Evolutionary conservation across 805 yeast species (phyloP).

Genomic region (Lipomyces starkeyi): DNA sequence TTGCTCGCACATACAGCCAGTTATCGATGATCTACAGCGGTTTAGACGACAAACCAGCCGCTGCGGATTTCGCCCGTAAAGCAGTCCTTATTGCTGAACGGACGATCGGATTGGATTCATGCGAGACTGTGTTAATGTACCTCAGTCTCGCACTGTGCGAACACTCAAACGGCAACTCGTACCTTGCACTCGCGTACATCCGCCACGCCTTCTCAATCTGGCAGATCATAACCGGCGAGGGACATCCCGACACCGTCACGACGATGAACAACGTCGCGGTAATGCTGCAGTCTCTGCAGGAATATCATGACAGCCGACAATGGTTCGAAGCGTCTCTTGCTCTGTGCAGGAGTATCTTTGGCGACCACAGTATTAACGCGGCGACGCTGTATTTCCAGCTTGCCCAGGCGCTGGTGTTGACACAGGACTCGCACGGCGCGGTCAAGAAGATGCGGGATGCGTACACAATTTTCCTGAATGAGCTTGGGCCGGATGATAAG

Average conservation of each 20-base stretch:
- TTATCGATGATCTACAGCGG: conserved; percentile 73
- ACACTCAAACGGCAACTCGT: conserved; percentile 60
- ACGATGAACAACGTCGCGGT: conserved; percentile 66
- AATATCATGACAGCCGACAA: conserved; percentile 55
- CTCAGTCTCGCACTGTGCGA: conserved; percentile 79
- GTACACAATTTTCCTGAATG: conserved; percentile 58
- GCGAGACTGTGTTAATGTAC: conserved; percentile 72
- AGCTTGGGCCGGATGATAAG: conserved; percentile 70
- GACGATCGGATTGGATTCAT: conserved; percentile 77
- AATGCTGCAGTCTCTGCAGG: conserved; percentile 60
- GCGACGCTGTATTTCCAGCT: conserved; percentile 72
- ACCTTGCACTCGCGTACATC: conserved; percentile 67
- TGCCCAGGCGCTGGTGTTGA: conserved; percentile 63
- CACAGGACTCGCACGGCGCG: conserved; percentile 61
- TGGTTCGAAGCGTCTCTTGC: conserved; percentile 62
- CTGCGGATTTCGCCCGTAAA: conserved; percentile 68
- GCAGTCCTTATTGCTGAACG: conserved; percentile 80
- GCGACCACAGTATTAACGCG: conserved; percentile 63
- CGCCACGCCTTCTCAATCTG: conserved; percentile 65
- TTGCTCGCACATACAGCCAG: conserved; percentile 69
- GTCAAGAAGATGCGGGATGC: conserved; percentile 62
- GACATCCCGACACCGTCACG: conserved; percentile 73
- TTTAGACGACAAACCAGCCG: conserved; percentile 56
- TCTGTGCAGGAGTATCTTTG: conserved; percentile 59
- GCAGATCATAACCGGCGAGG: conserved; percentile 61